These are phyloP conservation scores for Platanthera zijinensis DNA, from an alignment of 106 monocot species.

Conservation along the genomic window DNA sequence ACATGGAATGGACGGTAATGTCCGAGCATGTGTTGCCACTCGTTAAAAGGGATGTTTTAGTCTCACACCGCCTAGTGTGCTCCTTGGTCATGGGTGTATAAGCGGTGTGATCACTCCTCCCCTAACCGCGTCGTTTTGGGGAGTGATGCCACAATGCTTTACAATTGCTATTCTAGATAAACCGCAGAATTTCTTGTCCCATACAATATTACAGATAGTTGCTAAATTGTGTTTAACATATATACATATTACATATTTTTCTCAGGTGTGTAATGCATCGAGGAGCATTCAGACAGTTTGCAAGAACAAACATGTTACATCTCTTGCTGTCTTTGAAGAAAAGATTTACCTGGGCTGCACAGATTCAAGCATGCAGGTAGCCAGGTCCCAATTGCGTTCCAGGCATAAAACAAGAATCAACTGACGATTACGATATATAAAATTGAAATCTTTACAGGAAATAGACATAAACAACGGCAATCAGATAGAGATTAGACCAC, in stretches of 20 bases:
- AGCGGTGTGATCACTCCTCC: too few relatives aligned
- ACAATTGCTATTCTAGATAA: background rate
- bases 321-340: conserved; percentile 43
- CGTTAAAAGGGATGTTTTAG: too few relatives aligned
- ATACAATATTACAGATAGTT: background rate
- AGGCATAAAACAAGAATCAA: background rate
- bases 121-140: too few relatives aligned
- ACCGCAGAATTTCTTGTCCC: background rate
- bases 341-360: conserved; percentile 71
- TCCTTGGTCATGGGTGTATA: too few relatives aligned
- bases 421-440: background rate
- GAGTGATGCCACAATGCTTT: too few relatives aligned
- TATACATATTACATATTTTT: background rate
- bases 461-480: conserved; percentile 43
- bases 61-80: too few relatives aligned
- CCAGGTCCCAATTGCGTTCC: background rate
- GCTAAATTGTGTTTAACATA: background rate
- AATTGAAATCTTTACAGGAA: conserved; percentile 39
- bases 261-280: conserved; percentile 63
- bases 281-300: conserved; percentile 53
- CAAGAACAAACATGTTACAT: conserved; percentile 54
- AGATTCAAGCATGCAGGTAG: conserved; percentile 88
- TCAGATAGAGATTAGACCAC: conserved; percentile 56
- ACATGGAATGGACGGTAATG: too few relatives aligned
- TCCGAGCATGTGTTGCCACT: too few relatives aligned